These are phyloP conservation scores for Ilex asprella DNA, from an alignment of 257 asterid species.

Conservation along the genomic window DNA sequence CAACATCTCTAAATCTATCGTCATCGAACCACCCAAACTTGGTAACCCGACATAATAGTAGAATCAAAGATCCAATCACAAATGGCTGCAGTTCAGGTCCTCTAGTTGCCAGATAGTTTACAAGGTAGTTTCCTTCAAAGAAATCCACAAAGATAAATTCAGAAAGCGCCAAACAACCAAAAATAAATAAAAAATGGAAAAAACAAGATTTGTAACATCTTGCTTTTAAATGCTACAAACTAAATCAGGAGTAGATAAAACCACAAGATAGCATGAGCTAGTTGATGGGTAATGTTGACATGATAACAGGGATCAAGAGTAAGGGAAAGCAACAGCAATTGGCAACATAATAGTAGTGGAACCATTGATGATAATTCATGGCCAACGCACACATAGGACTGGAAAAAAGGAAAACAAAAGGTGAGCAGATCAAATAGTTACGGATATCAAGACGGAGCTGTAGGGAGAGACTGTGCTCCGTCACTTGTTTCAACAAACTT, in stretches of 20 bases:
- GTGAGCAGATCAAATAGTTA: slow-evolving; percentile 45
- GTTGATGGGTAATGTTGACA: neutral
- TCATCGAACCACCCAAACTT: slow-evolving; percentile 98
- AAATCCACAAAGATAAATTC: slow-evolving; percentile 21
- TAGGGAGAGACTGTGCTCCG: slow-evolving; percentile 86
- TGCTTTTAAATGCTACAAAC: slow-evolving; percentile 1
- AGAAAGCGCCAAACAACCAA: slow-evolving; percentile 6
- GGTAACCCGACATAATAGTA: slow-evolving; percentile 87
- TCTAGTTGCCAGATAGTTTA: slow-evolving; percentile 93
- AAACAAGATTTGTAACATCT: slow-evolving; percentile 8
- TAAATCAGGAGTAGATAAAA: neutral
- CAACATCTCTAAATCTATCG: slow-evolving; percentile 86
- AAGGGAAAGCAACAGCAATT: neutral
- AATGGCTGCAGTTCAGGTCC: slow-evolving; percentile 95
- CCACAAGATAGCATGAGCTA: neutral
- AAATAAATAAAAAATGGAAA: neutral
- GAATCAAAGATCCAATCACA: slow-evolving; percentile 85
- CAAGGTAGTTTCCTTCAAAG: slow-evolving; percentile 90
- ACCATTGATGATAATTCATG: neutral
- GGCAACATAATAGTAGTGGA: neutral
- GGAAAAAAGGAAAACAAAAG: slow-evolving; percentile 7
- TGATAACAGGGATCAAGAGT: neutral
- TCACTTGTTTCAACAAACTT: slow-evolving; percentile 99
- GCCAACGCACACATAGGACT: no score
- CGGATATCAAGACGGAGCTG: slow-evolving; percentile 99